Percentiles rank a stretch among this genome's conserved stretches.
phyloP scores from a whole-genome alignment of 2,329 filamentous ascomycete genomes.

The Fusarium sp. region DNA sequence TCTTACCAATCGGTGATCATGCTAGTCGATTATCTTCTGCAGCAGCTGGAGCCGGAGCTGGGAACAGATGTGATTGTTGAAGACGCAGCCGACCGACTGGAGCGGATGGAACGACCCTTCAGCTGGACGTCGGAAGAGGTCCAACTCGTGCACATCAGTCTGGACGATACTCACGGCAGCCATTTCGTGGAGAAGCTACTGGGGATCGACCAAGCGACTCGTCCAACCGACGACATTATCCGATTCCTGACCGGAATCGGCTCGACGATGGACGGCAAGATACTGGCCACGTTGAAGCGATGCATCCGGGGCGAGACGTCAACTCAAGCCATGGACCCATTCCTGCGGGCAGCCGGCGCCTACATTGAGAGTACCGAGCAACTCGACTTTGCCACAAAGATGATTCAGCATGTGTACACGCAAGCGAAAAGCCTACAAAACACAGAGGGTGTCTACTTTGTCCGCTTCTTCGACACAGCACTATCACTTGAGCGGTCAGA shows the following conservation, averaged over 20 bases:
- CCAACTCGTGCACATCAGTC: constrained; percentile 57
- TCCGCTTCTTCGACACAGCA: constrained; percentile 56
- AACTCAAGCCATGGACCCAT: constrained; percentile 63
- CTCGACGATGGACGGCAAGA: constrained; percentile 60
- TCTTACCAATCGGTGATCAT: constrained; percentile 66
- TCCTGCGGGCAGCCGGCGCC: constrained; percentile 66
- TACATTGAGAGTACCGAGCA: constrained; percentile 62
- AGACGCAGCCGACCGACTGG: constrained; percentile 53
- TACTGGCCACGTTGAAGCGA: constrained; percentile 65
- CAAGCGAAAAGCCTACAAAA: constrained; percentile 61
- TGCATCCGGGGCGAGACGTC: constrained; percentile 62
- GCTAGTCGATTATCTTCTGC: constrained; percentile 60
- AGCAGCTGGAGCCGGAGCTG: constrained; percentile 55
- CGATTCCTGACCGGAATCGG: constrained; percentile 66
- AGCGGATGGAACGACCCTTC: constrained; percentile 50
- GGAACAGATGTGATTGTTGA: constrained; percentile 54
- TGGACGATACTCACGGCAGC: constrained; percentile 50
- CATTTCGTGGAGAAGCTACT: constrained; percentile 77
- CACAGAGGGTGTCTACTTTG: constrained; percentile 61
- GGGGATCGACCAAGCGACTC: constrained; percentile 67
- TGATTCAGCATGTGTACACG: constrained; percentile 58
- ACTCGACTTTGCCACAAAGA: constrained; percentile 48
- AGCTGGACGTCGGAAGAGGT: constrained; percentile 62
- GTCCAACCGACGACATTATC: constrained; percentile 68
- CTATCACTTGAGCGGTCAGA: constrained; percentile 46